These are phyloP conservation scores for Paecilomyces dactylethromorphus DNA, from an alignment of 2,329 filamentous ascomycete species.

Conservation along the genomic window DNA sequence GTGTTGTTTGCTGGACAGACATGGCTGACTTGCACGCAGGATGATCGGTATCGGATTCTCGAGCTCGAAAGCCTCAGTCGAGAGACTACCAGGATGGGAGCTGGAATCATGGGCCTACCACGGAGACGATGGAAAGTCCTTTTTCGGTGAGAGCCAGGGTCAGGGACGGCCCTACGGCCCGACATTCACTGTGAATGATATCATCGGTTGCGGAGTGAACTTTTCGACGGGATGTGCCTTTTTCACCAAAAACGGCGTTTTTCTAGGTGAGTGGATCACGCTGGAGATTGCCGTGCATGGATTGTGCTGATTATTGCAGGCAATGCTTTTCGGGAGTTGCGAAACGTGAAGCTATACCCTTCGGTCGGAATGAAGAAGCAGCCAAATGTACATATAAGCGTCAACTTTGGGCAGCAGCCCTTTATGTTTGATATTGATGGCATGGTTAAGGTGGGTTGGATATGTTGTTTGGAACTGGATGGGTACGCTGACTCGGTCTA, in stretches of 20 bases:
- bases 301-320: constrained; percentile 41
- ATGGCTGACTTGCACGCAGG: constrained; percentile 13
- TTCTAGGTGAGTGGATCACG: constrained; percentile 41
- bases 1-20: constrained; percentile 5
- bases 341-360: constrained; percentile 42
- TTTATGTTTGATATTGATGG: constrained; percentile 90
- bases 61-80: constrained; percentile 51
- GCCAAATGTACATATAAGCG: constrained; percentile 50
- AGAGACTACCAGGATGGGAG: constrained; percentile 60
- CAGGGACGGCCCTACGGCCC: constrained; percentile 54
- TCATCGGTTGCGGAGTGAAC: constrained; percentile 60
- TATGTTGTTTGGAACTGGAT: neutral
- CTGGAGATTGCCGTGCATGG: too few relatives aligned
- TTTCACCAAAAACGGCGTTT: constrained; percentile 59
- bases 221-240: constrained; percentile 56
- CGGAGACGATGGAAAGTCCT: constrained; percentile 60
- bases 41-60: constrained; percentile 55
- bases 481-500: constrained; percentile 9
- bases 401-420: constrained; percentile 61
- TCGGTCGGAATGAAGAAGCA: constrained; percentile 61
- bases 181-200: constrained; percentile 53
- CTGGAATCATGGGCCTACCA: constrained; percentile 61
- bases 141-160: constrained; percentile 50
- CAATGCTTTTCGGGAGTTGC: constrained; percentile 42
- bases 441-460: constrained; percentile 61